Evolutionary conservation across 2,329 filamentous ascomycete genomes (phyloP).

Genomic region (Apiospora marii): DNA sequence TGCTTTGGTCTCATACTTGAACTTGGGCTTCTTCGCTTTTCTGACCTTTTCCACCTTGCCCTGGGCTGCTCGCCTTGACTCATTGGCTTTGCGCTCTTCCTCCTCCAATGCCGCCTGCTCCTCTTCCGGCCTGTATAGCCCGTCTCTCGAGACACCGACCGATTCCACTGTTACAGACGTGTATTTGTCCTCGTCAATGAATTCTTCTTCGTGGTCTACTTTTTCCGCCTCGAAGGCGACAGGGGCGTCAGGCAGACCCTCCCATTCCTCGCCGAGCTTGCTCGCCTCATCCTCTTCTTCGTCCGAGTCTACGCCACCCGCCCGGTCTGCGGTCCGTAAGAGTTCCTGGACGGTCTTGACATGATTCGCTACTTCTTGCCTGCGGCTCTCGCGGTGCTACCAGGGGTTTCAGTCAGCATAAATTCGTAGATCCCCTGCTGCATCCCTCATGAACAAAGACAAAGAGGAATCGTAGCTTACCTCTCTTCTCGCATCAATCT

Average conservation of each 20-base stretch:
- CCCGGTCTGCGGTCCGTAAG: constrained; percentile 67
- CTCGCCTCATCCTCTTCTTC: constrained; percentile 47
- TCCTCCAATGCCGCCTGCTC: constrained; percentile 49
- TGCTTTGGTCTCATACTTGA: constrained; percentile 88
- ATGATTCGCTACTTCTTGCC: constrained; percentile 82
- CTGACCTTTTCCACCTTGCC: constrained; percentile 66
- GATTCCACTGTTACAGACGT: constrained; percentile 95
- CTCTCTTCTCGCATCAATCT: constrained; percentile 75
- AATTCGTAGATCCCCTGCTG: neutral
- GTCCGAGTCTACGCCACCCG: constrained; percentile 46
- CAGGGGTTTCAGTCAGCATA: neutral
- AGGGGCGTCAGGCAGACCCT: constrained; percentile 66
- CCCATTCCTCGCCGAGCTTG: constrained; percentile 60
- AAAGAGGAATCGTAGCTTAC: constrained; percentile 55
- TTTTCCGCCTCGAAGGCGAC: constrained; percentile 49
- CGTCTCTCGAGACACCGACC: constrained; percentile 80
- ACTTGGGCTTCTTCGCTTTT: constrained; percentile 90
- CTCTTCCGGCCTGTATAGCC: constrained; percentile 65
- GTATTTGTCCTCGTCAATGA: constrained; percentile 94
- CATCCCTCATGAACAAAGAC: neutral
- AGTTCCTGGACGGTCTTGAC: constrained; percentile 78
- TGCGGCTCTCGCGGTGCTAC: constrained; percentile 84
- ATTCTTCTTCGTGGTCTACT: constrained; percentile 87
- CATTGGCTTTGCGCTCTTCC: constrained; percentile 40
- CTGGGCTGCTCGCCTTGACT: constrained; percentile 48